Base-by-base conservation (phyloP, 768 basidiomycete species). In the Artomyces pyxidatus region DNA sequence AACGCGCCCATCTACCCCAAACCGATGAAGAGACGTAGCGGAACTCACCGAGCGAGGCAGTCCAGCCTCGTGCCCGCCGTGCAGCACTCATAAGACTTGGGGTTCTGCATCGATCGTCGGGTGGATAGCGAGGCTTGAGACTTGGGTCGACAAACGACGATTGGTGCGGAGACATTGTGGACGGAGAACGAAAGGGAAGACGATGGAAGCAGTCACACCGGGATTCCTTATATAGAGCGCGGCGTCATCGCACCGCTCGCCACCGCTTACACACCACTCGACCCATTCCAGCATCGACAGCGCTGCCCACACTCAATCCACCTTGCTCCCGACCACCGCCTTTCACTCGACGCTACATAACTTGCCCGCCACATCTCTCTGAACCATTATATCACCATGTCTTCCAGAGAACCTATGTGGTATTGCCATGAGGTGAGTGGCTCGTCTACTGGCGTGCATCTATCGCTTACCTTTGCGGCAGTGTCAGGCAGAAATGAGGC, bases 401-500 rank as follows among this genome's bases (percentile, higher is more conserved):
- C 87, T 12, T 71, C 74, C 19, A 72, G 84, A 64, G 83, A 85
- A 54, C 80, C 85, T 4, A 62, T 87, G 58, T 90, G 87, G 87
- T 88, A 70, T 58, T 89, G 87, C 55, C 85, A 89, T 60, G 71
- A 86, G 68, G 86, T 81, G 37, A 14, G 66, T 60, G 3, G 27
- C 12, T 21, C 53, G 30, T 46, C 10, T 16, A 7, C 5, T 32
- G 19, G 21, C 40, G 42, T 41, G 42, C 16, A 21, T 17, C 53
- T 11, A 38, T 48, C 41, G 49, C 38, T 52, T 21, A 45, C 45
- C 27, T 22, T 47, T 43, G 27, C 38, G 50, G 12, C 60, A 93
- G 91, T 95, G 92, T 61, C 75, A 82, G 63, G 81, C 86, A 46
- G 88, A 94, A 68, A 93, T 89, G 88, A 71, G 84, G 45, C 89